Conservation (phyloP, 352 stramenopile species). For the Globisporangium middletonii region DNA sequence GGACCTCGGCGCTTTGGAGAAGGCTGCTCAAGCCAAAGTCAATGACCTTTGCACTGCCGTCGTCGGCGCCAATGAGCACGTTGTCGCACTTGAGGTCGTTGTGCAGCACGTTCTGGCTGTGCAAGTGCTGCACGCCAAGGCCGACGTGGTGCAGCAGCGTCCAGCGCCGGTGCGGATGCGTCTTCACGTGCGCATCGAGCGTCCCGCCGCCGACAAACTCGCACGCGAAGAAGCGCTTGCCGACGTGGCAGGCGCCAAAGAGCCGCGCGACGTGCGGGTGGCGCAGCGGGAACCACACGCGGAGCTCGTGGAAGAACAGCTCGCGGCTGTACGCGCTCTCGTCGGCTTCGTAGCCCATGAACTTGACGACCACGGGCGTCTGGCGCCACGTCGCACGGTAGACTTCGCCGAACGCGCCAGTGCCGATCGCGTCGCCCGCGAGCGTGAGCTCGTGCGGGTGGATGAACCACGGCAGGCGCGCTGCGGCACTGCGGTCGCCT, state of each 20-base stretch:
- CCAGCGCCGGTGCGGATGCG: background rate
- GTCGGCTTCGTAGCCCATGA: background rate
- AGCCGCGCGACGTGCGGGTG: background rate
- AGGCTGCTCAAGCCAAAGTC: conserved; percentile 22
- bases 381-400: background rate
- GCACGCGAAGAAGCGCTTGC: conserved; percentile 1
- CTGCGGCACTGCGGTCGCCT: background rate
- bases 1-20: conserved; percentile 3
- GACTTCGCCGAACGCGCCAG: conserved; percentile 1
- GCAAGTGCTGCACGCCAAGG: conserved; percentile 29
- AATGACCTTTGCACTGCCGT: conserved; percentile 13
- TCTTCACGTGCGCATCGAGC: background rate
- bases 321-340: background rate
- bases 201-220: conserved; percentile 2
- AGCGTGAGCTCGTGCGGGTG: background rate
- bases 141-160: conserved; percentile 8
- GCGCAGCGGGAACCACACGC: conserved; percentile 1
- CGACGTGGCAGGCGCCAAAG: background rate
- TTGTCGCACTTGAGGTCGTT: conserved; percentile 12
- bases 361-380: conserved; percentile 13
- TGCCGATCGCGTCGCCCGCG: background rate
- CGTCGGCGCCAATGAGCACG: conserved; percentile 22
- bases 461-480: conserved; percentile 5
- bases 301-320: conserved; percentile 4
- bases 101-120: conserved; percentile 4